Base-by-base conservation (phyloP, 1,284 basidiomycete species). In the Melampsora americana region DNA sequence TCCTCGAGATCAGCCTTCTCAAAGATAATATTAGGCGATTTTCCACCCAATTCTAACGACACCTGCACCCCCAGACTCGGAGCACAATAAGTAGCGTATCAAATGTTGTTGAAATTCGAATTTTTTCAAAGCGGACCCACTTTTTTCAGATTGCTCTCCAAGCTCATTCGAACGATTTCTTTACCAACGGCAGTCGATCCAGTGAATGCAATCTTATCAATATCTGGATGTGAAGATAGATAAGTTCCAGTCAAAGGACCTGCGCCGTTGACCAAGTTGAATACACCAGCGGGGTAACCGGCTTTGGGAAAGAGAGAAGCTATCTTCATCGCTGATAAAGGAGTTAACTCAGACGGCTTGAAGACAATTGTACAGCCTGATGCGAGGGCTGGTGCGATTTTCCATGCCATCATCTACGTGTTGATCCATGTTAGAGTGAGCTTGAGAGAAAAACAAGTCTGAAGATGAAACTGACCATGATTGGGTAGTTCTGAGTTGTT, bases 361-460 rank as follows among this genome's bases (percentile, higher is more conserved):
- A 82, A 79, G 28, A 82, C 79, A 50, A 82, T 77, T 23, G 79
- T 75, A 73, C 81, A 81, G 5, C 81, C 81, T 9, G 79, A 78
- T 7, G 81, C 80, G 5, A 82, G 78, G 0, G 81, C 81, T 12
- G 81, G 81, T 12, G 80, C 83, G 44, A 84, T 77, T 79, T 84
- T 80, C 80, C 79, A 80, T 28, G 75, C 73, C 60, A 78, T 61
- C 74, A 77, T 69, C 74, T 77, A 28, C 30, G 44, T 23, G 39
- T 11, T 35, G 62, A 14, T 32, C 35, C n/a, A 42, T 42, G 35
- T 44, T 5, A 66, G 61, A 42, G 18, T 66, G 12, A 16, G 59
- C 18, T 0, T 74, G 6, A 59, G 39, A 35, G 23, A 75, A 26
- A 14, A n/a, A 1, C 2, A 75, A 60, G 6, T n/a, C 59, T 60